phyloP scores from a whole-genome alignment of 2,329 filamentous ascomycete genomes.

The Tolypocladium guangdongense region DNA sequence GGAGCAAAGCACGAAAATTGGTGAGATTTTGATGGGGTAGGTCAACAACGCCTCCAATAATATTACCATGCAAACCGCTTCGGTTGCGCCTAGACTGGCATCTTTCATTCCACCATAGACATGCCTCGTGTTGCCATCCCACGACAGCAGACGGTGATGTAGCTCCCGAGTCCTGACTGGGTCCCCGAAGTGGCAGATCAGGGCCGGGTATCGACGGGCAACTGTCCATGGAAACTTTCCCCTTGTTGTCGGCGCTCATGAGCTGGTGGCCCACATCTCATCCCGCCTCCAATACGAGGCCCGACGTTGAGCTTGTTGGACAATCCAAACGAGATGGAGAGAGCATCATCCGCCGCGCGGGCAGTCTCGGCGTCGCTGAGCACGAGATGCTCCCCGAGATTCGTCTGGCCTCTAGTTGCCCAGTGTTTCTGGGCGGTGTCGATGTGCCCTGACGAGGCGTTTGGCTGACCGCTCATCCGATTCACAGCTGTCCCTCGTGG shows the following conservation, averaged over 20 bases:
- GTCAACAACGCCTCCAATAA: too few species aligned
- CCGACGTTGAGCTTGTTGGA: neutral
- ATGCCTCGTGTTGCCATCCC: neutral
- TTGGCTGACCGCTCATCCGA: neutral
- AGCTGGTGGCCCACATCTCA: neutral
- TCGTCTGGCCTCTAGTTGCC: neutral
- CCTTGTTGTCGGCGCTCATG: neutral
- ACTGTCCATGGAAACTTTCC: neutral
- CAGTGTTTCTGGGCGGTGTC: neutral
- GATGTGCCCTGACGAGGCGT: neutral
- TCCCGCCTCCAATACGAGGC: neutral
- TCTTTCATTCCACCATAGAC: too few species aligned
- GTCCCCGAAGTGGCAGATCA: neutral
- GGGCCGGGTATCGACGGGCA: neutral
- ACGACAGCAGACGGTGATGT: neutral
- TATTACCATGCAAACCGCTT: too few species aligned
- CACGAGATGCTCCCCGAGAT: neutral
- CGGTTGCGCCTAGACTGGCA: too few species aligned
- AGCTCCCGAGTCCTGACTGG: neutral
- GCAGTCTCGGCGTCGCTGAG: neutral
- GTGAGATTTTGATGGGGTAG: constrained; percentile 23
- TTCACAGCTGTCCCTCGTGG: neutral
- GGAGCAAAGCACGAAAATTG: constrained; percentile 58
- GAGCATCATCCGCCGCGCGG: too few species aligned
- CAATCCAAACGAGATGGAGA: neutral